A percentile compares a stretch with the other conserved stretches of the same genome.
Evolutionary conservation across 768 basidiomycete species (phyloP).

Genomic region (Tulasnella sp.): DNA sequence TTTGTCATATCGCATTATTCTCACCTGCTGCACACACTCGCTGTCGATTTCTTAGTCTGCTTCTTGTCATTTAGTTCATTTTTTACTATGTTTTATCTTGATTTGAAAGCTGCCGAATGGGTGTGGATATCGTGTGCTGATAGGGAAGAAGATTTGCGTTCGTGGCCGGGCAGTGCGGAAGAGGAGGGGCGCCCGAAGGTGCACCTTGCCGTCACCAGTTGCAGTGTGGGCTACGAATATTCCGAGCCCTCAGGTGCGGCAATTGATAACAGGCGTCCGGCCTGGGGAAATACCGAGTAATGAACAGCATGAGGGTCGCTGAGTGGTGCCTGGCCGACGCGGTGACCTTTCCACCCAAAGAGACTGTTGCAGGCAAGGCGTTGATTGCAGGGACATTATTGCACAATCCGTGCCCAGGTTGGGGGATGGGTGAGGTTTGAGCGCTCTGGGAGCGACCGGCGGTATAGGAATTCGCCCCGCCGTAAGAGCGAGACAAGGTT

Average conservation of each 20-base stretch:
- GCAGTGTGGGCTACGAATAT: neutral
- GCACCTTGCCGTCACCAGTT: neutral
- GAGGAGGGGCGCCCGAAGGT: neutral
- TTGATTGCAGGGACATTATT: neutral
- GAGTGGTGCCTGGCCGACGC: neutral
- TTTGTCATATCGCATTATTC: neutral
- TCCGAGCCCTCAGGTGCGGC: neutral
- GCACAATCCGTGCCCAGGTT: neutral
- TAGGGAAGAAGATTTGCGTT: neutral
- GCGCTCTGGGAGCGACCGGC: neutral
- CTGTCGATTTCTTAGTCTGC: neutral
- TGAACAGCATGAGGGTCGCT: neutral
- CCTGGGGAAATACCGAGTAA: neutral
- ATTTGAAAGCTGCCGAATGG: neutral
- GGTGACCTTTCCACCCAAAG: neutral
- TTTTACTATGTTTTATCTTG: neutral
- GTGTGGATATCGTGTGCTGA: neutral
- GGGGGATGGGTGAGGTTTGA: neutral
- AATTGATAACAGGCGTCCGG: neutral
- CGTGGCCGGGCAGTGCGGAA: too few species aligned
- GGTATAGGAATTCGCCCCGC: neutral
- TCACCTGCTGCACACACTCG: neutral
- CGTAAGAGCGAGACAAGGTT: neutral
- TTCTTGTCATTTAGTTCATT: neutral
- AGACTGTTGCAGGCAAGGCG: too few species aligned